Percentiles rank a stretch among this genome's conserved stretches.
These are phyloP conservation scores for Psilocybe mexicana DNA, from an alignment of 1,284 basidiomycete genomes.

Conservation along the genomic window DNA sequence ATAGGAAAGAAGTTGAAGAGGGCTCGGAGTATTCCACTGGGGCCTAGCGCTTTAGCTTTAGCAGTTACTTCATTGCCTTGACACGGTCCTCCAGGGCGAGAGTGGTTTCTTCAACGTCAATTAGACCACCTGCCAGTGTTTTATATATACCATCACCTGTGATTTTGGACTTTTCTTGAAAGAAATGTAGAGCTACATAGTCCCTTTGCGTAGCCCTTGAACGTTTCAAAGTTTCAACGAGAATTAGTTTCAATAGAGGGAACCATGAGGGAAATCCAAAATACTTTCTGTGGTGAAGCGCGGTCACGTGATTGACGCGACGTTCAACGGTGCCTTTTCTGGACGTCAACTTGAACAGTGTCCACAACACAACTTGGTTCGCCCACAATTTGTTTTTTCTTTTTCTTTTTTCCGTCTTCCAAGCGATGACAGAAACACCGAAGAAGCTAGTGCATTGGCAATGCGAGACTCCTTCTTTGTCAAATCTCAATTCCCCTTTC, in stretches of 20 bases:
- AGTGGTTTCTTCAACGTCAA: no score
- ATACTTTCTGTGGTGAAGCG: no score
- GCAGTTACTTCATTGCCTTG: no score
- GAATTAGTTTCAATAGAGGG: no score
- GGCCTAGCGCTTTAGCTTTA: neutral
- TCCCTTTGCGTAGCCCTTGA: no score
- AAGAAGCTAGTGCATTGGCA: constrained; percentile 50
- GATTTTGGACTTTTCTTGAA: no score
- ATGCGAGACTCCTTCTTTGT: constrained; percentile 36
- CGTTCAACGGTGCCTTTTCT: neutral
- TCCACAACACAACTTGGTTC: neutral
- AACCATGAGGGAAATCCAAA: no score
- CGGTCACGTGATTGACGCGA: constrained; percentile 1
- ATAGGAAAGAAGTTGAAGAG: neutral
- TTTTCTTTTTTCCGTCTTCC: neutral
- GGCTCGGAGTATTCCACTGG: neutral
- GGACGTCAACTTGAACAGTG: neutral
- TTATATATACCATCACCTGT: no score
- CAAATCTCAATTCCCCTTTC: constrained; percentile 41
- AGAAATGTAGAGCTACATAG: no score
- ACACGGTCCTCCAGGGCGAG: no score
- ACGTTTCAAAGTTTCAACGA: no score
- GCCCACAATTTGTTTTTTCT: neutral
- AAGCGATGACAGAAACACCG: constrained; percentile 35
- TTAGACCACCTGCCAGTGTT: no score